Evolutionary conservation across 192 early-diverging fungal genomes (phyloP).

Genomic region (Backusella westeae): DNA sequence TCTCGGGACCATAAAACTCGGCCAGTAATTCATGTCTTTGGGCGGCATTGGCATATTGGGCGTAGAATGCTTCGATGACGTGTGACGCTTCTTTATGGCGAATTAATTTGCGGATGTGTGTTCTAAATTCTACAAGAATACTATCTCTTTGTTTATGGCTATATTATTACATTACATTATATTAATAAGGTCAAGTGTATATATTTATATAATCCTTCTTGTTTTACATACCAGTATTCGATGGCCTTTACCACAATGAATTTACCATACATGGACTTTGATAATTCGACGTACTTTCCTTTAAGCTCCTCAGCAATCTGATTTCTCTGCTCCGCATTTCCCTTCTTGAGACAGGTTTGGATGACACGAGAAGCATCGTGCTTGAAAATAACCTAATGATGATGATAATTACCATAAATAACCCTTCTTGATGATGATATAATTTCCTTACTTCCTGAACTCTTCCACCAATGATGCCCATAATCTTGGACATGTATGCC

Average conservation of each 20-base stretch:
- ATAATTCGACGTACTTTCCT: conserved; percentile 71
- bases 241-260: conserved; percentile 87
- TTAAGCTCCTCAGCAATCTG: conserved; percentile 79
- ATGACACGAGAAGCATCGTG: conserved; percentile 94
- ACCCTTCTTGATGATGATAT: neutral
- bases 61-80: conserved; percentile 84
- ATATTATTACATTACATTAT: neutral
- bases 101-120: conserved; percentile 79
- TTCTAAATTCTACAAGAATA: conserved; percentile 80
- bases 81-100: conserved; percentile 85
- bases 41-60: conserved; percentile 71
- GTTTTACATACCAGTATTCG: conserved; percentile 63
- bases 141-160: conserved; percentile 61
- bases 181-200: too few species aligned
- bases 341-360: conserved; percentile 91
- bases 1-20: conserved; percentile 95
- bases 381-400: conserved; percentile 74
- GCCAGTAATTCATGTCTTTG: conserved; percentile 75
- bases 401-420: neutral
- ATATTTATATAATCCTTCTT: too few species aligned
- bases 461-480: conserved; percentile 77
- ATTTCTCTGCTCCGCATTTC: conserved; percentile 70
- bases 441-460: conserved; percentile 59
- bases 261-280: conserved; percentile 80
- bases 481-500: conserved; percentile 73